Base-by-base conservation (phyloP, 2,329 filamentous ascomycete genomes). In the Cercospora sp. region DNA sequence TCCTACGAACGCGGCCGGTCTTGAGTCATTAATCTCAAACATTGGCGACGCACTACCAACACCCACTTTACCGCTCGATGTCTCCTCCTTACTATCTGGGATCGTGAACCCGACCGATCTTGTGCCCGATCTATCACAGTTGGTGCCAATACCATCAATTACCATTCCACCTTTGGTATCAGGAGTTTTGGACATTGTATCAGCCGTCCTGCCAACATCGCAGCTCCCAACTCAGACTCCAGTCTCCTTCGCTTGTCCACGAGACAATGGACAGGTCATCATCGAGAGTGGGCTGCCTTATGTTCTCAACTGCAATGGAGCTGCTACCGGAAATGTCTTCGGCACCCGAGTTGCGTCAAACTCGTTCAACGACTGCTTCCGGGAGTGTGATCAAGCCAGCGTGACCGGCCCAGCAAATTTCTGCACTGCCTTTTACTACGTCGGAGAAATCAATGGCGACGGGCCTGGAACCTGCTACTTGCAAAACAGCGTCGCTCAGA, bases 321-420 rank as follows among this genome's bases (percentile, higher is more conserved):
- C 67, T 2, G 63, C 70, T 5, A 63, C 63, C 36, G 72, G 72
- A 13, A 62, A 55, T 7, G 48, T 66, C 5, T 74, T 71, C 66
- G 60, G 64, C 7, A 59, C 68, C 12, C 57, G 23, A 12, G 10
- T 58, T 1, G 72, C 69, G 1, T 58, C 67, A 8, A 45, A 60
- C 3, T 67, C 69, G 1, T 73, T 74, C 69, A 73, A 73, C 53
- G 70, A 74, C 58, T 74, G 72, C 66, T 74, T 74, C 66, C 20
- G 23, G 5, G 66, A 67, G 10, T 72, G 73, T 31, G 69, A 73
- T 48, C 67, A 69, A 33, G 68, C 64, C 20, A 70, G 67, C 59
- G 65, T 66, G 16, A 30, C 23, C 9, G 65, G 64, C 1, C 70
- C 68, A 4, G 72, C 72, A 5, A 66, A 67, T 16, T 73, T 71